These are phyloP conservation scores for Sphaerulina populicola DNA, from an alignment of 2,329 filamentous ascomycete genomes.

Conservation along the genomic window DNA sequence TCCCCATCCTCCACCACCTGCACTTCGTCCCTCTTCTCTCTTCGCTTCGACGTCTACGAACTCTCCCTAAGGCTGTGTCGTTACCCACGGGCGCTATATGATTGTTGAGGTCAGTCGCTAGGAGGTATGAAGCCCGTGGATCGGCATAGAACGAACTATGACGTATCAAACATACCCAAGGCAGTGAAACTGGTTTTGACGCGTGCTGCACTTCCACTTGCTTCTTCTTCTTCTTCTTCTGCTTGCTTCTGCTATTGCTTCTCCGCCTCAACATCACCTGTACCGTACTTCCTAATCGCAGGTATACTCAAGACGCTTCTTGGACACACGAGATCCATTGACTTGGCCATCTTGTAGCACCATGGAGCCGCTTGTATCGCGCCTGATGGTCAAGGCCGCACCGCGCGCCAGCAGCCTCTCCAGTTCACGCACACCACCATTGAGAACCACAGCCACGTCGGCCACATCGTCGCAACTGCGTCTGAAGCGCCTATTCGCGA, in stretches of 20 bases:
- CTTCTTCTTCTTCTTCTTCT: neutral
- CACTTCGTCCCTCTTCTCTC: no score
- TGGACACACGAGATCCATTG: neutral
- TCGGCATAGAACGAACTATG: neutral
- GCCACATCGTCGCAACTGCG: slow-evolving; percentile 2
- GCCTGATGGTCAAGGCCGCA: slow-evolving; percentile 23
- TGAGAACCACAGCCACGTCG: slow-evolving; percentile 13
- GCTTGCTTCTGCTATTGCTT: neutral
- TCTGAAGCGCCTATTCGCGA: slow-evolving; percentile 10
- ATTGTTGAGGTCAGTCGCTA: no score
- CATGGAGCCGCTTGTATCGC: slow-evolving; percentile 28
- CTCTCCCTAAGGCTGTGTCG: no score
- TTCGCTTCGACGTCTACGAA: no score
- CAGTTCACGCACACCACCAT: slow-evolving; percentile 5
- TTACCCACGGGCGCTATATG: no score
- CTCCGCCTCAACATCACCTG: neutral
- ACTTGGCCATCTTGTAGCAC: neutral
- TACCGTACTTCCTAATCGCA: no score
- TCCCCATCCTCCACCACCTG: no score
- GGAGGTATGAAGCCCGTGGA: no score
- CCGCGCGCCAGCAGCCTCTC: slow-evolving; percentile 10
- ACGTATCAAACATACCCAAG: neutral
- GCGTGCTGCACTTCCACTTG: neutral
- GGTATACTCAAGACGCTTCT: neutral
- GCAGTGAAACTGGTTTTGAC: neutral